Evolutionary conservation across 179 eudicot species (phyloP).

Genomic region (Patellifolia procumbens): DNA sequence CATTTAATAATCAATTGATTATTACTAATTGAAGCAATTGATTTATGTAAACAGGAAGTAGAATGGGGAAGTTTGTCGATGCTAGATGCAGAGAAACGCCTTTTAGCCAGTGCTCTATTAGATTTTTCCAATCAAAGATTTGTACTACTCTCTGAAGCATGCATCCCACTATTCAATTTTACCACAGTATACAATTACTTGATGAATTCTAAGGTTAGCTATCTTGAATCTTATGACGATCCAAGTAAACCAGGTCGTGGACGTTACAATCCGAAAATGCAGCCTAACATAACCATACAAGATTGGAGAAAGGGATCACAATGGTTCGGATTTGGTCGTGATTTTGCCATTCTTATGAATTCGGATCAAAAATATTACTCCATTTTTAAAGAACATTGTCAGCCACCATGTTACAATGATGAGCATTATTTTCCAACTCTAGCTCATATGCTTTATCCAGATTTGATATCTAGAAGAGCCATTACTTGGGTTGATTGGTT

Average conservation of each 20-base stretch:
- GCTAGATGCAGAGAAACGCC: slow-evolving; percentile 70
- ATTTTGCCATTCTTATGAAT: slow-evolving; percentile 43
- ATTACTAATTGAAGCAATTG: neutral
- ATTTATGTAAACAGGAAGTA: slow-evolving; percentile 42
- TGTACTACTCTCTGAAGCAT: slow-evolving; percentile 66
- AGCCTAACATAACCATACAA: slow-evolving; percentile 43
- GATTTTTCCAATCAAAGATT: slow-evolving; percentile 70
- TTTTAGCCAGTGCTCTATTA: slow-evolving; percentile 62
- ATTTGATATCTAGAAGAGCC: slow-evolving; percentile 35
- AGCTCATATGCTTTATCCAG: slow-evolving; percentile 36
- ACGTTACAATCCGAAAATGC: slow-evolving; percentile 59
- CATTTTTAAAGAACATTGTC: slow-evolving; percentile 44
- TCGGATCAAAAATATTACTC: slow-evolving; percentile 48
- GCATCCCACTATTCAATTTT: slow-evolving; percentile 80
- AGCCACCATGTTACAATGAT: slow-evolving; percentile 55
- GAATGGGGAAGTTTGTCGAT: slow-evolving; percentile 66
- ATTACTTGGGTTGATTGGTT: slow-evolving; percentile 71
- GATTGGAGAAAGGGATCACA: slow-evolving; percentile 80
- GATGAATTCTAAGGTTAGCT: slow-evolving; percentile 43
- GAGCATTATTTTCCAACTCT: slow-evolving; percentile 69
- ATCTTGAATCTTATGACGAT: slow-evolving; percentile 45
- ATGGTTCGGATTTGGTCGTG: slow-evolving; percentile 63
- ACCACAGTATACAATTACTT: slow-evolving; percentile 55
- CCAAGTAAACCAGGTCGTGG: slow-evolving; percentile 48
- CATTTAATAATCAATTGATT: too few species aligned